Evolutionary conservation across 306 rosid genomes (phyloP).

Genomic region (Vigna mungo): DNA sequence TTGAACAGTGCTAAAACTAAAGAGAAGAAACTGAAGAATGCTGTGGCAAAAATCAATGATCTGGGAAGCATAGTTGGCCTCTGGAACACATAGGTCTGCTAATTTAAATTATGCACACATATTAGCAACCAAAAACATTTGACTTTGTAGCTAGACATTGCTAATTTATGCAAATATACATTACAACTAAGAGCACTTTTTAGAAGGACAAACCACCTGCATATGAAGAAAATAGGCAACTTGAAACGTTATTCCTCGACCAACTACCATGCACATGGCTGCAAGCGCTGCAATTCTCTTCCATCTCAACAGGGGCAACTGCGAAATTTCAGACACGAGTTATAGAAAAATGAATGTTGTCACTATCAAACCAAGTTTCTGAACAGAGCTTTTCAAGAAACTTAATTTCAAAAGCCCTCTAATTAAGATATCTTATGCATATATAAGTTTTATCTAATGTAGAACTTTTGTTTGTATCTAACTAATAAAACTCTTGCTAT

Average conservation of each 20-base stretch:
- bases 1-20: slow-evolving; percentile 77
- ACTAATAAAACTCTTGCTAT: background rate
- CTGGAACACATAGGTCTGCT: slow-evolving; percentile 71
- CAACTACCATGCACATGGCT: slow-evolving; percentile 75
- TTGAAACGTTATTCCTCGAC: slow-evolving; percentile 75
- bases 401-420: background rate
- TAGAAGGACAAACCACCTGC: slow-evolving; percentile 43
- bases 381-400: background rate
- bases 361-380: background rate
- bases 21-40: slow-evolving; percentile 81
- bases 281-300: slow-evolving; percentile 75
- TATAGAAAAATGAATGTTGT: background rate
- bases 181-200: too few species aligned
- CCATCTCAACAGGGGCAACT: slow-evolving; percentile 85
- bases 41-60: slow-evolving; percentile 70
- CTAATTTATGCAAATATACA: too few species aligned
- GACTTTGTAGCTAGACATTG: too few species aligned
- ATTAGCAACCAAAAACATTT: too few species aligned
- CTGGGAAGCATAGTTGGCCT: slow-evolving; percentile 69
- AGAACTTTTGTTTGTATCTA: too few species aligned
- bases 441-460: too few species aligned
- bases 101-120: too few species aligned
- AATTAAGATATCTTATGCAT: too few species aligned
- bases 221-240: slow-evolving; percentile 79
- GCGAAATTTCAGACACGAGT: slow-evolving; percentile 21